Base-by-base conservation (phyloP, 345 rosid genomes). In the Physaria fendleri region DNA sequence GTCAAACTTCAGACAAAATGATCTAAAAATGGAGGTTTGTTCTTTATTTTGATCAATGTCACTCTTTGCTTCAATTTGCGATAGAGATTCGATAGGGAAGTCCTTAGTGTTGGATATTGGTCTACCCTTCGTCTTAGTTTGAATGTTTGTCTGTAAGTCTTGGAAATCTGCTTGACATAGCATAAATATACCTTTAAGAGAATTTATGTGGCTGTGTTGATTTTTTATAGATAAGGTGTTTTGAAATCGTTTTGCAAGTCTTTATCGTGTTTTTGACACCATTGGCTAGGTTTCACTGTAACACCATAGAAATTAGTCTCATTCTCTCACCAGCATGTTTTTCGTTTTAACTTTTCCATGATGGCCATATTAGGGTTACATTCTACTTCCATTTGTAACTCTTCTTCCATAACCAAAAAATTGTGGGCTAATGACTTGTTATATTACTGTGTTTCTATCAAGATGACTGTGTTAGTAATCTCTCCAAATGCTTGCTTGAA, bases 1-100 rank as follows among this genome's bases (percentile, higher is more conserved):
- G 49, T 78, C 86, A 3, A 83, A 77, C 28, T 71, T 79, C 56
- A 60, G 39, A 27, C 51, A 57, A 10, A 85, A 71, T 59, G 90
- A 87, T 76, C 78, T 68, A 17, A 70, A 74, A 41, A 43, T 67
- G 11, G 90, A 89, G 97, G 99, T 93, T 68, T 48, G 78, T 72
- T 42, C 49, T 18, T 59, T 64, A 23, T 21, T 24, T 60, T 42
- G 14, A 13, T 15, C 9, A 20, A 28, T 67, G 2, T 53, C 15
- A 11, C 29, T 54, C n/a, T 69, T 27, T 20, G 33, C 30, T 63
- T 32, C 15, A 18, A 16, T 59, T 41, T 43, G 43, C 63, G 56
- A 40, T 67, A 22, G 33, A 27, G 44, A 18, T 45, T 28, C 22
- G 5, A 17, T 23, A 34, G 46, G 54, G 35, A 34, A 27, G 41